phyloP scores from a whole-genome alignment of 345 rosid species.

The Gossypium bickii region DNA sequence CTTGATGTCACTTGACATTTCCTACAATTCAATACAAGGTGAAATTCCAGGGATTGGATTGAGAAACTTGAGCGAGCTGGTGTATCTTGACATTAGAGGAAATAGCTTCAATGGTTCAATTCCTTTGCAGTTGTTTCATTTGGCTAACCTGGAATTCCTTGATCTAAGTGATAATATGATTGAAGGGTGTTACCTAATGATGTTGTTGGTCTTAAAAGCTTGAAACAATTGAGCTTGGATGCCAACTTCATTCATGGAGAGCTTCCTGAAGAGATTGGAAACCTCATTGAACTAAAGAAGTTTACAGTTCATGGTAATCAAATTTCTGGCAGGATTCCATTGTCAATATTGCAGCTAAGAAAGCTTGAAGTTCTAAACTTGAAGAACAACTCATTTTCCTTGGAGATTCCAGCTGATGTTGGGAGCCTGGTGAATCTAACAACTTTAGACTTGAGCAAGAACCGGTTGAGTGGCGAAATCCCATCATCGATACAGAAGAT shows the following conservation, averaged over 20 bases:
- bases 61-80: constrained; percentile 29
- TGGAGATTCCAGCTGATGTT: constrained; percentile 29
- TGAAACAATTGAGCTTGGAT: constrained; percentile 21
- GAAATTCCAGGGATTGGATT: constrained; percentile 31
- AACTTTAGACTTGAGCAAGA: constrained; percentile 22
- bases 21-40: constrained; percentile 21
- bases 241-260: constrained; percentile 24
- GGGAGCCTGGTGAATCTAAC: constrained; percentile 26
- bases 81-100: constrained; percentile 22
- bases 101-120: constrained; percentile 32
- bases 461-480: constrained; percentile 19
- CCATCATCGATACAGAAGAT: constrained; percentile 15
- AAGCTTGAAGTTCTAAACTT: constrained; percentile 19
- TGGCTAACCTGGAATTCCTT: constrained; percentile 21
- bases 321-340: constrained; percentile 31
- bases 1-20: constrained; percentile 13
- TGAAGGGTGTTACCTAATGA: constrained; percentile 16
- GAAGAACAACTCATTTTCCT: constrained; percentile 20
- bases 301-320: constrained; percentile 19
- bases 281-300: constrained; percentile 12
- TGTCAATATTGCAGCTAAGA: constrained; percentile 20
- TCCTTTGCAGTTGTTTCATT: constrained; percentile 26
- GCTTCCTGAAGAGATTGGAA: constrained; percentile 32
- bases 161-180: constrained; percentile 22
- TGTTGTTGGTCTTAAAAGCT: constrained; percentile 20